Evolutionary conservation across 2,329 filamentous ascomycete genomes (phyloP).

Genomic region (Parafenestella ontariensis): DNA sequence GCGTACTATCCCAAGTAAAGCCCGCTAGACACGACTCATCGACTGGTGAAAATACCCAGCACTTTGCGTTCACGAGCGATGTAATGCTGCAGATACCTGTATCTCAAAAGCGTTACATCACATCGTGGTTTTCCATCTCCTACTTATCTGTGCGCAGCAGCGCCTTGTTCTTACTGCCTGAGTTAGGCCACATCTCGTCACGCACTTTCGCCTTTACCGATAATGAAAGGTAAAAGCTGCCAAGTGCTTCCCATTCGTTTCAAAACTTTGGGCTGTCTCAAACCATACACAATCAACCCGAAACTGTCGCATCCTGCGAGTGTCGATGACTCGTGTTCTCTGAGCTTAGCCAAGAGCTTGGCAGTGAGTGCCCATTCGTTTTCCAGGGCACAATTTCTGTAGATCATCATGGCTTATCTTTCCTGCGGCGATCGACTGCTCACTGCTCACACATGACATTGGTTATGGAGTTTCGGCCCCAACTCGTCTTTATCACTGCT

Average conservation of each 20-base stretch:
- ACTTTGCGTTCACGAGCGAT: background rate
- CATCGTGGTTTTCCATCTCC: background rate
- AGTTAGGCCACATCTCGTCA: no score
- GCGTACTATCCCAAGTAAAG: no score
- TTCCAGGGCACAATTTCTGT: background rate
- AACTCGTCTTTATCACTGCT: background rate
- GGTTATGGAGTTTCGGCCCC: background rate
- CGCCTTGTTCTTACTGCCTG: no score
- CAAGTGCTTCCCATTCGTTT: background rate
- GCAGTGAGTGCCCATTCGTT: constrained; percentile 7
- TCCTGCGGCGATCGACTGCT: background rate
- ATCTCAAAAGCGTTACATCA: no score
- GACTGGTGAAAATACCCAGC: no score
- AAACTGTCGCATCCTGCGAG: constrained; percentile 2
- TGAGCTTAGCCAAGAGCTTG: constrained; percentile 13
- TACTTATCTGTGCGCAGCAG: no score
- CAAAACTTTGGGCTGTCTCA: background rate
- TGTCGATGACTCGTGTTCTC: background rate
- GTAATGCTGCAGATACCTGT: no score
- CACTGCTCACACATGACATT: background rate
- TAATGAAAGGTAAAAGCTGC: no score
- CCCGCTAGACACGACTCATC: no score
- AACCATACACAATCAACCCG: background rate
- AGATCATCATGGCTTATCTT: constrained; percentile 1
- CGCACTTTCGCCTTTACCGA: no score